Evolutionary conservation across 2,329 filamentous ascomycete species (phyloP).

Genomic region (Ophioceras dolichostomum): DNA sequence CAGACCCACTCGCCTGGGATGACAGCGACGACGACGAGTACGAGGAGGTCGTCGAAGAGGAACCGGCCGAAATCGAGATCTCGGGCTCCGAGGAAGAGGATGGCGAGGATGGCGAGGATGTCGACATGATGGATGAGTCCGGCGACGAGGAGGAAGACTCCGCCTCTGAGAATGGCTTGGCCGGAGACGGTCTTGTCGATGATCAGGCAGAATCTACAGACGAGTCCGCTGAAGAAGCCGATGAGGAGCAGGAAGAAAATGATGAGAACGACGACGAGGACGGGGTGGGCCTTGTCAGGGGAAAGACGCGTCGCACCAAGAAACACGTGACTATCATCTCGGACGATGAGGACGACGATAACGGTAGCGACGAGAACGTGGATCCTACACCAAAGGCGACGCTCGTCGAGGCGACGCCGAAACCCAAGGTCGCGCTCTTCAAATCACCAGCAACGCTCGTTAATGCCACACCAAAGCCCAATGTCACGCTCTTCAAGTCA

Average conservation of each 20-base stretch:
- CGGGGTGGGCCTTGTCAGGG: conserved; percentile 3
- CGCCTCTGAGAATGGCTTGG: conserved; percentile 1
- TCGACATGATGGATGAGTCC: conserved; percentile 8
- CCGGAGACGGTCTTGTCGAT: conserved; percentile 4
- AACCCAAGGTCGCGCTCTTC: conserved; percentile 23
- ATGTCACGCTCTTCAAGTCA: conserved; percentile 24
- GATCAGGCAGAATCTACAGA: conserved; percentile 6
- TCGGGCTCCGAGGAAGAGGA: conserved; percentile 10
- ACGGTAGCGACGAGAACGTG: conserved; percentile 15
- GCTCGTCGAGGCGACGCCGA: conserved; percentile 9
- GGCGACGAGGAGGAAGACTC: conserved; percentile 19
- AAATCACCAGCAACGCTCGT: conserved; percentile 25
- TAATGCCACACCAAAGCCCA: conserved; percentile 18
- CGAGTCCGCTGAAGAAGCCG: conserved; percentile 11
- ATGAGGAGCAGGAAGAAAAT: conserved; percentile 10
- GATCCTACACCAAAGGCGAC: neutral
- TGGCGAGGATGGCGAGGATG: conserved; percentile 2
- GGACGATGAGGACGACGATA: conserved; percentile 53
- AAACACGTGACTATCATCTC: conserved; percentile 43
- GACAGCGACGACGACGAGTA: conserved; percentile 36
- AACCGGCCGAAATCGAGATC: conserved; percentile 8
- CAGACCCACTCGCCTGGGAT: conserved; percentile 41
- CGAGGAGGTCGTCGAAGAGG: conserved; percentile 28
- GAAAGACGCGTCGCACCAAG: conserved; percentile 27
- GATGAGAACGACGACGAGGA: neutral